Evolutionary conservation across 352 stramenopile species (phyloP).

Genomic region (Sclerospora graminicola): DNA sequence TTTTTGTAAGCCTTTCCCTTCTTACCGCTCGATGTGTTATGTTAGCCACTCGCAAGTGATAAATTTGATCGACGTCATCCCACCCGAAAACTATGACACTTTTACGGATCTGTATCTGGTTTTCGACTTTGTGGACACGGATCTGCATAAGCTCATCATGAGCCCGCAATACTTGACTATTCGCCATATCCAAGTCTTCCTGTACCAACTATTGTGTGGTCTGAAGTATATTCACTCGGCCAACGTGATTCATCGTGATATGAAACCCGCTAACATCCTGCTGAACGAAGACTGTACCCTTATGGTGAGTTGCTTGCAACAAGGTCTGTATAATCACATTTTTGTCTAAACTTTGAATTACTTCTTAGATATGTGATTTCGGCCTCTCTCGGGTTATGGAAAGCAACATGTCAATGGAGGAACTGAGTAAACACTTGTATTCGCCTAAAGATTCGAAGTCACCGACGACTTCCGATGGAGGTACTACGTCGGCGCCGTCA

Average conservation of each 20-base stretch:
- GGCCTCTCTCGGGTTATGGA: slow-evolving; percentile 76
- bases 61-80: slow-evolving; percentile 73
- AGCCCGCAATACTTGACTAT: slow-evolving; percentile 89
- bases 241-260: slow-evolving; percentile 84
- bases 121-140: slow-evolving; percentile 90
- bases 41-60: slow-evolving; percentile 72
- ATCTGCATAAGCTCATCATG: slow-evolving; percentile 92
- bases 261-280: slow-evolving; percentile 86
- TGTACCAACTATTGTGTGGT: slow-evolving; percentile 92
- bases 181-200: slow-evolving; percentile 94
- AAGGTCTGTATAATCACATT: background rate
- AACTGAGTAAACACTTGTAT: slow-evolving; percentile 68
- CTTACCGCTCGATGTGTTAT: slow-evolving; percentile 1
- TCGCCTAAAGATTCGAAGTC: slow-evolving; percentile 74
- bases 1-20: slow-evolving; percentile 38
- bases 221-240: slow-evolving; percentile 95
- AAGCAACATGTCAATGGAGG: slow-evolving; percentile 63
- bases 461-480: slow-evolving; percentile 56
- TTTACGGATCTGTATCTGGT: slow-evolving; percentile 90
- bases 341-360: background rate
- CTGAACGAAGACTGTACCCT: slow-evolving; percentile 83
- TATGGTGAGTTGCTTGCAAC: slow-evolving; percentile 30
- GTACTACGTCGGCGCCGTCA: slow-evolving; percentile 44
- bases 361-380: slow-evolving; percentile 67
- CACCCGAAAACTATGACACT: slow-evolving; percentile 68